Evolutionary conservation across 2,329 filamentous ascomycete species (phyloP).

Genomic region (Ambrosiella beaveri): DNA sequence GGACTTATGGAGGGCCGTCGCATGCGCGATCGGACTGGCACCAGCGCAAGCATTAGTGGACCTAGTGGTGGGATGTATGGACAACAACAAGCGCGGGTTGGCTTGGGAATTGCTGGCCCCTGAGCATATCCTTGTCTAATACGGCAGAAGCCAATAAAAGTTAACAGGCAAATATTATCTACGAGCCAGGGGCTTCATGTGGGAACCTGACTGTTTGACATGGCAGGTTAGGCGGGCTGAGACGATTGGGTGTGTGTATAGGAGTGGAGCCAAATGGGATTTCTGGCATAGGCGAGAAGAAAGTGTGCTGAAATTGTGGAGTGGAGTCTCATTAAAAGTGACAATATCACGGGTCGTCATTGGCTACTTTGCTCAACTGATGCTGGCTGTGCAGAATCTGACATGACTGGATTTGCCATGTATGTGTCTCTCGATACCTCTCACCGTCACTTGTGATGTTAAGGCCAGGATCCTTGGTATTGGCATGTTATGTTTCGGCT

Average conservation of each 20-base stretch:
- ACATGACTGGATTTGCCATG: background rate
- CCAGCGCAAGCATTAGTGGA: slow-evolving; percentile 19
- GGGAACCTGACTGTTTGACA: background rate
- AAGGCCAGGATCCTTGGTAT: background rate
- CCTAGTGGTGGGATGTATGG: slow-evolving; percentile 18
- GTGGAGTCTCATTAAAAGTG: background rate
- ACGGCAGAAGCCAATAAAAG: background rate
- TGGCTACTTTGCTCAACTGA: background rate
- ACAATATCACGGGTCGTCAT: background rate
- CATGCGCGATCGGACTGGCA: slow-evolving; percentile 54
- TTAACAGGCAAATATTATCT: no score
- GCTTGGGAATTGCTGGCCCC: slow-evolving; percentile 34
- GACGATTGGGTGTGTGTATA: background rate
- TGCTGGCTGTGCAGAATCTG: background rate
- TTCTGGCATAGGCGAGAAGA: background rate
- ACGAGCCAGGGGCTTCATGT: no score
- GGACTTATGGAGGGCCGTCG: slow-evolving; percentile 89
- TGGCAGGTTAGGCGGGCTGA: background rate
- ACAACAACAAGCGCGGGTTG: slow-evolving; percentile 23
- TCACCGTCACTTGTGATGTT: background rate
- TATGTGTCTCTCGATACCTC: background rate
- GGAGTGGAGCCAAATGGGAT: background rate
- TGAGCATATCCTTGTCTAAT: background rate
- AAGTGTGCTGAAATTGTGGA: background rate
- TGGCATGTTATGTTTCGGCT: background rate